These are phyloP conservation scores for Fusarium oligoseptatum DNA, from an alignment of 2,329 filamentous ascomycete genomes.

Conservation along the genomic window DNA sequence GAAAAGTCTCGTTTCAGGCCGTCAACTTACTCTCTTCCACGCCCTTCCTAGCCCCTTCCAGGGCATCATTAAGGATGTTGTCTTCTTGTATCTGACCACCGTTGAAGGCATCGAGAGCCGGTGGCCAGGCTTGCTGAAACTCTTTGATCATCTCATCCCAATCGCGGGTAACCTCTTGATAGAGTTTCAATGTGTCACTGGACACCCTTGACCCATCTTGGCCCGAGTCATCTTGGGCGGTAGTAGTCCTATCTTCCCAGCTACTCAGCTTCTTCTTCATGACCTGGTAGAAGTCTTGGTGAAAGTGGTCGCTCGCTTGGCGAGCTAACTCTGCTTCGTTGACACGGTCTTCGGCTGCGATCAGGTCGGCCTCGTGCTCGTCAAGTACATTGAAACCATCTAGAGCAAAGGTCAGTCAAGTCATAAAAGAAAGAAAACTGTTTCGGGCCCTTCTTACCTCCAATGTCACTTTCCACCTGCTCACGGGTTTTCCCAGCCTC, in stretches of 20 bases:
- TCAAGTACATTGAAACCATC: background rate
- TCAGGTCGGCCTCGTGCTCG: background rate
- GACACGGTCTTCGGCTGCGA: background rate
- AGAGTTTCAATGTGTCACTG: background rate
- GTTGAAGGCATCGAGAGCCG: background rate
- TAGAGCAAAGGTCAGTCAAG: background rate
- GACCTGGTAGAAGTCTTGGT: background rate
- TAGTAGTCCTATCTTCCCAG: background rate
- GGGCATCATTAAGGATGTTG: background rate
- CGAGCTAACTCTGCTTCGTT: background rate
- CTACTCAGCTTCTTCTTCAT: background rate
- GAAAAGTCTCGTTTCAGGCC: background rate
- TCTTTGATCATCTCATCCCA: background rate
- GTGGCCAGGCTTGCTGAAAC: conserved; percentile 14
- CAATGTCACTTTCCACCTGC: background rate
- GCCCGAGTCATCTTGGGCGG: background rate
- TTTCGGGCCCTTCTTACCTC: background rate
- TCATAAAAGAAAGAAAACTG: background rate
- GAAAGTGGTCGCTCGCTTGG: background rate
- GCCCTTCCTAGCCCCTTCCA: background rate
- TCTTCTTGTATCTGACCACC: background rate
- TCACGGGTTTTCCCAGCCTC: background rate
- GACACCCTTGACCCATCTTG: background rate
- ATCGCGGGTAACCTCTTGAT: background rate
- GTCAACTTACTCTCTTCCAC: conserved; percentile 8